phyloP scores from a whole-genome alignment of 106 monocot genomes.

The Agapanthus africanus region DNA sequence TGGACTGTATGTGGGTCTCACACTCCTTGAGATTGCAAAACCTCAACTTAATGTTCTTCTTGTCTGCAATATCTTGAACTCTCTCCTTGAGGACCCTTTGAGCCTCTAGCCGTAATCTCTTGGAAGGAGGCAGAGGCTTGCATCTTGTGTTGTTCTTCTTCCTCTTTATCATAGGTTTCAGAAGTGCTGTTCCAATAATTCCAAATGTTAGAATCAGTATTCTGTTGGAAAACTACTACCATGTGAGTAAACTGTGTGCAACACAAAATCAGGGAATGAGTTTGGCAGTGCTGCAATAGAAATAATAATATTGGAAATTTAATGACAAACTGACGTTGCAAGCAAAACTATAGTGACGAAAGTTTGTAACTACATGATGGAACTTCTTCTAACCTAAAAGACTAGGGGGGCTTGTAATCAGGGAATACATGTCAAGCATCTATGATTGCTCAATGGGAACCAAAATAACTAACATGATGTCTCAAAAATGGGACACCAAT shows the following conservation, averaged over 20 bases:
- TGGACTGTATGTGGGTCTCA: slow-evolving; percentile 59
- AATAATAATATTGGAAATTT: background rate
- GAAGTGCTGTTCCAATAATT: too few species aligned
- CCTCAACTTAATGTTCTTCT: slow-evolving; percentile 85
- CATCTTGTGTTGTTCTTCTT: slow-evolving; percentile 4
- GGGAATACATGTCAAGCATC: background rate
- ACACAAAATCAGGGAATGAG: background rate
- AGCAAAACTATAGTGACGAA: too few species aligned
- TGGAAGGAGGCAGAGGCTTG: slow-evolving; percentile 88
- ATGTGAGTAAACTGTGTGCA: background rate
- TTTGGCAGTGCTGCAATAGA: background rate
- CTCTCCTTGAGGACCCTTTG: slow-evolving; percentile 87
- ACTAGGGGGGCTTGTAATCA: too few species aligned
- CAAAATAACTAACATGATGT: background rate
- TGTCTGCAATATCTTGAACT: slow-evolving; percentile 89
- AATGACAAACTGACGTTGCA: background rate
- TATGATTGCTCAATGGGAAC: background rate
- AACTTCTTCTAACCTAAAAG: too few species aligned
- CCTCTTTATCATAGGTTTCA: background rate
- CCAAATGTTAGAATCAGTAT: too few species aligned
- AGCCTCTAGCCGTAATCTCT: slow-evolving; percentile 82
- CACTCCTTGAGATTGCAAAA: slow-evolving; percentile 84
- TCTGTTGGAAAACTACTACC: too few species aligned
- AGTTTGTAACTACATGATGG: too few species aligned
- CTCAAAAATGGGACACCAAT: too few species aligned